Conservation (phyloP, 345 rosid species). For the Conringia planisiliqua region DNA sequence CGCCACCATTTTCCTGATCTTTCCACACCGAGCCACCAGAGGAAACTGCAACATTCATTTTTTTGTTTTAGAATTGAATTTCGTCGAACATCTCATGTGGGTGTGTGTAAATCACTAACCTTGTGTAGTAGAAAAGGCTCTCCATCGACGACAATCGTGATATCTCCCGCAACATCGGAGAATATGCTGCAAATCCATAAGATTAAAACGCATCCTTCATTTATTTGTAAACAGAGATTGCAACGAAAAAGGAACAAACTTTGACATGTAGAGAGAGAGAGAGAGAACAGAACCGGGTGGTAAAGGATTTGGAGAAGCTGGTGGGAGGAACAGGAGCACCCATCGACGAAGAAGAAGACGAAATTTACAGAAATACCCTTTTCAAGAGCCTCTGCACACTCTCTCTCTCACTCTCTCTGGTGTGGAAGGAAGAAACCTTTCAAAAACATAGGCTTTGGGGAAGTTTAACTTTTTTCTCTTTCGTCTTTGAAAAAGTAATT, state of each 20-base stretch:
- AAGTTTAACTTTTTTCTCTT: not conserved
- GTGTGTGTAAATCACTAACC: conserved; percentile 37
- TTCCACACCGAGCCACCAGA: conserved; percentile 77
- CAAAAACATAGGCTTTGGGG: not conserved
- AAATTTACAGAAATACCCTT: not conserved
- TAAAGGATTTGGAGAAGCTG: conserved; percentile 36
- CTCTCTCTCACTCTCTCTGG: not conserved
- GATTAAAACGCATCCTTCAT: not conserved
- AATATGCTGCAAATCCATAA: conserved; percentile 52
- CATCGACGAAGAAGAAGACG: conserved; percentile 13
- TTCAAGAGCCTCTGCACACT: not conserved
- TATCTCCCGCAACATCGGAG: conserved; percentile 88
- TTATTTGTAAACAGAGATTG: not conserved
- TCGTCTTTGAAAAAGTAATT: not conserved
- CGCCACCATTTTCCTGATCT: conserved; percentile 59
- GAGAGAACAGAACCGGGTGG: conserved; percentile 48
- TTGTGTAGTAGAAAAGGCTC: conserved; percentile 88
- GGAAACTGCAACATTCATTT: conserved; percentile 57
- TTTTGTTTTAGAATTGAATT: not conserved
- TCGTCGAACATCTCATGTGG: not conserved
- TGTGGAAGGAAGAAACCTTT: conserved; percentile 10
- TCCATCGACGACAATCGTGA: conserved; percentile 67
- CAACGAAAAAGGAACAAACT: not conserved
- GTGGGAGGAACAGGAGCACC: conserved; percentile 28
- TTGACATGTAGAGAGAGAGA: not conserved